Base-by-base conservation (phyloP, 208 protist genomes). In the Strigomonas culicis region DNA sequence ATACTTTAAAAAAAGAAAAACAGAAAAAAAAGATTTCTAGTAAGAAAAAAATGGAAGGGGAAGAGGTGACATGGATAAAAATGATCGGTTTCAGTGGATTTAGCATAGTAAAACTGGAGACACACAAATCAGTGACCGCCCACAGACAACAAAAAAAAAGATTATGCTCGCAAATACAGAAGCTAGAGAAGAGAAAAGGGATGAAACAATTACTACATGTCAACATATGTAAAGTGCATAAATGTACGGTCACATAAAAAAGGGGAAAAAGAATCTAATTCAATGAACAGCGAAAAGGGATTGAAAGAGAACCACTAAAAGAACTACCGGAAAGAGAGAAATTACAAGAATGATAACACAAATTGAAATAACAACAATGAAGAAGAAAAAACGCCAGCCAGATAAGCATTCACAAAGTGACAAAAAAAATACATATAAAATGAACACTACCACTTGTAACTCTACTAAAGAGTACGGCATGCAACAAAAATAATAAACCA, bases 161-260 rank as follows among this genome's bases (percentile, higher is more conserved):
- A n/a, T n/a, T n/a, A n/a, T n/a, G n/a, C n/a, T n/a, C n/a, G n/a
- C n/a, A n/a, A n/a, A n/a, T n/a, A n/a, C n/a, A n/a, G n/a, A n/a
- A n/a, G n/a, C n/a, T n/a, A n/a, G n/a, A 59, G 52, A 59, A 59
- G 59, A 68, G 2, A 56, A 67, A 57, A 59, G 27, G 39, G 43
- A 44, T 49, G 22, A 30, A 70, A 52, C 51, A 36, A 63, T 47
- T 68, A 41, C 46, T 70, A 68, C 17, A 60, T 52, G 17, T n/a
- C 59, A 59, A 44, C 24, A 57, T 58, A 22, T 58, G 11, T 58
- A n/a, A 39, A n/a, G n/a, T n/a, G n/a, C n/a, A n/a, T n/a, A n/a
- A n/a, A n/a, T n/a, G n/a, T n/a, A n/a, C n/a, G n/a, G n/a, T n/a
- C n/a, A n/a, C n/a, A n/a, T n/a, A n/a, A n/a, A n/a, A n/a, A n/a